Percentiles rank a stretch among this genome's conserved stretches.
These are phyloP conservation scores for Rhizophora mangle DNA, from an alignment of 345 rosid species.

Conservation along the genomic window DNA sequence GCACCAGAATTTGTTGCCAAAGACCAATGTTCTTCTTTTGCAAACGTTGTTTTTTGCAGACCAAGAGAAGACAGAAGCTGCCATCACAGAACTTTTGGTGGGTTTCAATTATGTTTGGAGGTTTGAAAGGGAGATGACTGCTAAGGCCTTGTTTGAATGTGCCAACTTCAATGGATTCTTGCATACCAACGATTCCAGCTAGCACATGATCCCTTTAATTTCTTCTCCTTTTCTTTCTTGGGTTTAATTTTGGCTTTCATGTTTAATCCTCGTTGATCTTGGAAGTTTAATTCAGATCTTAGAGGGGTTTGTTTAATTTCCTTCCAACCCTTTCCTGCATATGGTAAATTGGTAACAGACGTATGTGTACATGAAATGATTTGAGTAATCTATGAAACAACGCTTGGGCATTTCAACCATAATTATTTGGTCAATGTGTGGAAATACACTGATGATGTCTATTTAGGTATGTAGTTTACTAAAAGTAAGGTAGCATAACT, in stretches of 20 bases:
- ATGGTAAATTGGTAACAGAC: conserved; percentile 15
- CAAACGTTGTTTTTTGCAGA: conserved; percentile 80
- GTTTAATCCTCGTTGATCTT: conserved; percentile 34
- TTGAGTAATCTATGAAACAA: conserved; percentile 15
- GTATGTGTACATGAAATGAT: conserved; percentile 28
- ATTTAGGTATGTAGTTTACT: neutral
- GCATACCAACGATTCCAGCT: conserved; percentile 37
- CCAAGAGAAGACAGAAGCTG: conserved; percentile 85
- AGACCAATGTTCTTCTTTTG: conserved; percentile 60
- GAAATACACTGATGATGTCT: no score
- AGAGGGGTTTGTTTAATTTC: conserved; percentile 23
- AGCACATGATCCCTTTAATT: neutral
- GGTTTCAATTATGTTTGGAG: conserved; percentile 97
- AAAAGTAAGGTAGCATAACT: neutral
- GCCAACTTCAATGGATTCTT: conserved; percentile 38
- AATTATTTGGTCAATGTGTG: neutral
- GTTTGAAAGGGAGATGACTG: conserved; percentile 94
- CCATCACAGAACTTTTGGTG: conserved; percentile 85
- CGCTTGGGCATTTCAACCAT: conserved; percentile 19
- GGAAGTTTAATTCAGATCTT: conserved; percentile 20
- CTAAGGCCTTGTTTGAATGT: conserved; percentile 71
- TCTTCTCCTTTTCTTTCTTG: neutral
- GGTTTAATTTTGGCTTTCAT: conserved; percentile 24
- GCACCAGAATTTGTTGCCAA: conserved; percentile 53
- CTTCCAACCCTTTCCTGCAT: conserved; percentile 27